Conservation (phyloP, 2,329 filamentous ascomycete species). For the Dactylonectria estremocensis region DNA sequence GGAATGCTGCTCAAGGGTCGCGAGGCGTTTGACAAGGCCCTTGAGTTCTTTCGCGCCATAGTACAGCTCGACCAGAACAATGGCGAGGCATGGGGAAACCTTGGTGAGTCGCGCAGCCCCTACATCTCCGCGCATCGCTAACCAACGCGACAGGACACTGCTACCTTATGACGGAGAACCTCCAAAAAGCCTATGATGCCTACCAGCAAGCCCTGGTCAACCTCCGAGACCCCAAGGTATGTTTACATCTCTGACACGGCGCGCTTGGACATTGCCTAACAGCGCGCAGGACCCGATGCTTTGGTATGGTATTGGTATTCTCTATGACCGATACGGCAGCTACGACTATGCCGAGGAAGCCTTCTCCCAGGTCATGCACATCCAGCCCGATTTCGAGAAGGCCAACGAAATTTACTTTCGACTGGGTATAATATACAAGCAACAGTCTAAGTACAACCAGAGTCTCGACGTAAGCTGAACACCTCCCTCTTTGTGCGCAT, state of each 20-base stretch:
- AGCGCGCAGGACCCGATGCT: constrained; percentile 86
- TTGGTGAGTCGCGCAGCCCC: constrained; percentile 72
- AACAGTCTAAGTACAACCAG: constrained; percentile 93
- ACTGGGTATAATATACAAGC: constrained; percentile 99
- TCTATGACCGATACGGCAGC: constrained; percentile 97
- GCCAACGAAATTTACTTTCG: constrained; percentile 99
- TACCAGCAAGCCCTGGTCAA: constrained; percentile 97
- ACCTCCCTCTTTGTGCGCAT: not conserved
- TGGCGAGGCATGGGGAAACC: constrained; percentile 96
- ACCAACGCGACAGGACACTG: constrained; percentile 80
- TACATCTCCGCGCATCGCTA: constrained; percentile 32
- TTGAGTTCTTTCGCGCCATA: constrained; percentile 93
- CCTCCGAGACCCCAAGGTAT: constrained; percentile 90
- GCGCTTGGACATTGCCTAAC: constrained; percentile 31
- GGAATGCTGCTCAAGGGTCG: constrained; percentile 91
- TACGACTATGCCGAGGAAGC: constrained; percentile 98
- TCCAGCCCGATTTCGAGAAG: constrained; percentile 98
- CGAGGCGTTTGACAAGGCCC: constrained; percentile 93
- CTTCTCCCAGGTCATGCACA: constrained; percentile 98
- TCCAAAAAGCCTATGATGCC: constrained; percentile 96
- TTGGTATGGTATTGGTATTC: constrained; percentile 98
- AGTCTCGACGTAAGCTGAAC: constrained; percentile 84
- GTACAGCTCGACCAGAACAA: constrained; percentile 90
- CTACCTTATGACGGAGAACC: constrained; percentile 98
- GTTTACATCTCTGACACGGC: constrained; percentile 35